Evolutionary conservation across 805 yeast genomes (phyloP).

Genomic region (Cephaloascus fragrans): DNA sequence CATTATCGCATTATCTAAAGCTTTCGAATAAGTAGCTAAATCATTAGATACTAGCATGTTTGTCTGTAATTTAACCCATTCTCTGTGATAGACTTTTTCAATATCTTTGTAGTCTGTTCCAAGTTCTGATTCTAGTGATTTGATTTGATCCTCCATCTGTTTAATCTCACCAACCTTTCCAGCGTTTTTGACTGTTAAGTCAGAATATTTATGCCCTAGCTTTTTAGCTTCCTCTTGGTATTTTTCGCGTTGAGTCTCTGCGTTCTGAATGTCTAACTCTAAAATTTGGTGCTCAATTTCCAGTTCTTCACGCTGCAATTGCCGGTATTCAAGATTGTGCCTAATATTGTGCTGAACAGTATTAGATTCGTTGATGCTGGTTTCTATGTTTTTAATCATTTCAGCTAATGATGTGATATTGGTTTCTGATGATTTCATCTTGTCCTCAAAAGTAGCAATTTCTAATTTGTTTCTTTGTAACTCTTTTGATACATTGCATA

Average conservation of each 20-base stretch:
- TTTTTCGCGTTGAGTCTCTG: constrained; percentile 49
- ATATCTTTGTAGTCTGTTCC: constrained; percentile 63
- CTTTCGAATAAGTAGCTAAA: constrained; percentile 69
- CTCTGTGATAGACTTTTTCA: constrained; percentile 51
- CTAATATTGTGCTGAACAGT: constrained; percentile 53
- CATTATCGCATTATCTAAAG: constrained; percentile 90
- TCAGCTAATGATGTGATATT: constrained; percentile 14
- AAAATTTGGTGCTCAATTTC: constrained; percentile 27
- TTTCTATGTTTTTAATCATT: constrained; percentile 22
- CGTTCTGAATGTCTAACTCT: constrained; percentile 41
- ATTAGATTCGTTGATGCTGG: constrained; percentile 42
- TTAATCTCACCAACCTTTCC: constrained; percentile 78
- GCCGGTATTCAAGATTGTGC: constrained; percentile 53
- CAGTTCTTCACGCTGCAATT: constrained; percentile 26
- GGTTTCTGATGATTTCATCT: constrained; percentile 5
- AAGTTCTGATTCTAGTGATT: constrained; percentile 46
- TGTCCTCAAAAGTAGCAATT: constrained; percentile 15
- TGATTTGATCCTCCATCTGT: constrained; percentile 69
- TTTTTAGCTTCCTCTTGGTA: constrained; percentile 48
- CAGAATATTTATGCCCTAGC: constrained; percentile 41
- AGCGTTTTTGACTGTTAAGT: constrained; percentile 54
- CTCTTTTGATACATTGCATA: not conserved
- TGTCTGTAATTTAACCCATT: constrained; percentile 70
- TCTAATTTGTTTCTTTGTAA: constrained; percentile 1
- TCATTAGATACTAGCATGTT: constrained; percentile 72